Base-by-base conservation (phyloP, 768 basidiomycete species). In the Collybiopsis luxurians region DNA sequence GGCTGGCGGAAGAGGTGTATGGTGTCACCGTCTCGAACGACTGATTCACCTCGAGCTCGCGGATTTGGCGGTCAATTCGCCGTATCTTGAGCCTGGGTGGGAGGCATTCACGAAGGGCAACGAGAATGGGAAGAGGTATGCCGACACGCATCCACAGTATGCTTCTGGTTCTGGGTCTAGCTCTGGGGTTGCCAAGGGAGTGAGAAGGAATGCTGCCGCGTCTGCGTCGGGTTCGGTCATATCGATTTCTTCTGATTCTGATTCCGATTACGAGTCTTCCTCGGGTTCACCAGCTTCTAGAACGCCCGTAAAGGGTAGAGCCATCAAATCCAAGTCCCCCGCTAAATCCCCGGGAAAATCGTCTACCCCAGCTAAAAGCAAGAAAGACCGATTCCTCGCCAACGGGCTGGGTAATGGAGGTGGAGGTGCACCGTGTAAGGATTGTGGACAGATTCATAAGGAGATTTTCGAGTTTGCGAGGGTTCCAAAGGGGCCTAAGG, bases 31-130 rank as follows among this genome's bases (percentile, higher is more conserved):
- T 42, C 68, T 92, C n/a, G 92, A 94, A 67, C 75, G 89, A 40
- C 79, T 94, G 13, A 81, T 92, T 28, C 92, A 94, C 63, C 75
- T 93, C 24, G 92, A 94, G 67, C 76, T 94, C 6, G 79, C 83
- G 6, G 92, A 94, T 64, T 65, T 93, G 42, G 79, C 77, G 11
- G 66, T 79, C 34, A 78, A 85, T 49, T 64, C 71, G 10, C 78
- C 80, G 1, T 91, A 93, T 66, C 76, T 92, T 4, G 69, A 85
- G 43, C 69, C 79, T 2, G 67, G 62, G 11, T 91, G 74, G 76
- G 72, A 71, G 30, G 63, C 67, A 24, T 62, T 73, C 40, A 68
- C 67, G 39, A 66, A 63, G 39, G 63, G 64, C 3, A 46, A 67
- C 6, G 59, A 51, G n/a, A 49, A 30, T 11, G 30, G 21, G 17